Conservation (phyloP, 2,329 filamentous ascomycete species). For the Aureobasidium sp. region DNA sequence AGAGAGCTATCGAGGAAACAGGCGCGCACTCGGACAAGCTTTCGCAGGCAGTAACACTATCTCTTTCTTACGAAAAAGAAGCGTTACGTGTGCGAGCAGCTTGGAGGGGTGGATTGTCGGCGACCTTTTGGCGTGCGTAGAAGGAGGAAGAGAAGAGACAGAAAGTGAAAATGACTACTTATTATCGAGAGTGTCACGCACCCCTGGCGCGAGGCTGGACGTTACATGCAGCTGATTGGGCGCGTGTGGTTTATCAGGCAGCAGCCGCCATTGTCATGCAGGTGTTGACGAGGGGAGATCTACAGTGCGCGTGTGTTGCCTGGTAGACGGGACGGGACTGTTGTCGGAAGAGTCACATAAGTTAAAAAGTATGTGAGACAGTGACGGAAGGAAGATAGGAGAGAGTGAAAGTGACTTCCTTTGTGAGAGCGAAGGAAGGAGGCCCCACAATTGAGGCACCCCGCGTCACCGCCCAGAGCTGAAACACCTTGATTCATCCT, state of each 20-base stretch:
- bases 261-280: constrained; percentile 1
- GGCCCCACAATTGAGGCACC: neutral
- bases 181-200: neutral
- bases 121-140: constrained; percentile 14
- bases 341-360: neutral
- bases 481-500: constrained; percentile 4
- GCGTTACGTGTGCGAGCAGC: constrained; percentile 9
- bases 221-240: constrained; percentile 2
- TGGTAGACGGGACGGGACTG: neutral
- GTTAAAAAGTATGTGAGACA: neutral
- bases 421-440: neutral
- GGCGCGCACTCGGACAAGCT: constrained; percentile 13
- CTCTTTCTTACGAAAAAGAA: neutral
- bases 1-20: neutral
- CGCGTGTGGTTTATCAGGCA: constrained; percentile 2
- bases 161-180: neutral
- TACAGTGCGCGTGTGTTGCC: constrained; percentile 2
- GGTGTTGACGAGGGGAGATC: neutral
- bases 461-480: neutral
- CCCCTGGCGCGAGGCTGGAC: constrained; percentile 4
- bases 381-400: neutral
- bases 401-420: neutral
- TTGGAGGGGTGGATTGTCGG: constrained; percentile 14
- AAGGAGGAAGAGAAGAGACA: neutral
- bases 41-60: constrained; percentile 3